phyloP scores from a whole-genome alignment of 2,329 filamentous ascomycete genomes.

The Epichloe coenophiala region DNA sequence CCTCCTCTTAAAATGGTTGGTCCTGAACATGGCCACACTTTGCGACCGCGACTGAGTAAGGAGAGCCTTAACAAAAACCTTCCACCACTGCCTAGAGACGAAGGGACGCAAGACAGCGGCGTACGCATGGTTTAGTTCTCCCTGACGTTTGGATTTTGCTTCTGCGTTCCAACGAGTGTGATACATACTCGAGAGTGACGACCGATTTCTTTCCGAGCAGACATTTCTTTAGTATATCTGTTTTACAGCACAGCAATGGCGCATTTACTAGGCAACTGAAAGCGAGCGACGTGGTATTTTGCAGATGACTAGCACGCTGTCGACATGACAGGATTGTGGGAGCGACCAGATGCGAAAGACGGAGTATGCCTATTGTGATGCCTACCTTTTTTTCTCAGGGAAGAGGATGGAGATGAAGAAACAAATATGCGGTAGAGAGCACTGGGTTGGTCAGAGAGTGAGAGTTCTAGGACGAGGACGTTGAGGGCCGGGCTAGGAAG shows the following conservation, averaged over 20 bases:
- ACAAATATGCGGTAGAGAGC: neutral
- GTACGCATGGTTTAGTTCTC: slow-evolving; percentile 21
- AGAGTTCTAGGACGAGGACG: neutral
- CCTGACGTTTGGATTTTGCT: slow-evolving; percentile 7
- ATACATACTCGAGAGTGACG: neutral
- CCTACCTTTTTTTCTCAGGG: neutral
- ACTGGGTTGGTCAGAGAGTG: neutral
- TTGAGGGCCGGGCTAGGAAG: neutral
- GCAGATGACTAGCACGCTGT: neutral
- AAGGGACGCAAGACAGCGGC: slow-evolving; percentile 14
- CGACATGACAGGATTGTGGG: neutral
- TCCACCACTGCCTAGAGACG: slow-evolving; percentile 37
- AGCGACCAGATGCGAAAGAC: neutral
- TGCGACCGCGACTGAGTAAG: slow-evolving; percentile 30
- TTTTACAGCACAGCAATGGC: slow-evolving; percentile 4
- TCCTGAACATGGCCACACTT: slow-evolving; percentile 33
- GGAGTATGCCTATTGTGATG: neutral
- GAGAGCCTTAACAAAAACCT: slow-evolving; percentile 48
- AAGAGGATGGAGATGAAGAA: neutral
- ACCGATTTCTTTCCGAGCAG: neutral
- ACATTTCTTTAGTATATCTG: slow-evolving; percentile 1
- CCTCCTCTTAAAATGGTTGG: slow-evolving; percentile 20
- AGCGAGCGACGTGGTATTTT: slow-evolving; percentile 7
- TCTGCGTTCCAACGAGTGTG: slow-evolving; percentile 7
- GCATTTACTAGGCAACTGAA: neutral